Base-by-base conservation (phyloP, 108 stramenopile species). In the Epithemia pelagica region DNA sequence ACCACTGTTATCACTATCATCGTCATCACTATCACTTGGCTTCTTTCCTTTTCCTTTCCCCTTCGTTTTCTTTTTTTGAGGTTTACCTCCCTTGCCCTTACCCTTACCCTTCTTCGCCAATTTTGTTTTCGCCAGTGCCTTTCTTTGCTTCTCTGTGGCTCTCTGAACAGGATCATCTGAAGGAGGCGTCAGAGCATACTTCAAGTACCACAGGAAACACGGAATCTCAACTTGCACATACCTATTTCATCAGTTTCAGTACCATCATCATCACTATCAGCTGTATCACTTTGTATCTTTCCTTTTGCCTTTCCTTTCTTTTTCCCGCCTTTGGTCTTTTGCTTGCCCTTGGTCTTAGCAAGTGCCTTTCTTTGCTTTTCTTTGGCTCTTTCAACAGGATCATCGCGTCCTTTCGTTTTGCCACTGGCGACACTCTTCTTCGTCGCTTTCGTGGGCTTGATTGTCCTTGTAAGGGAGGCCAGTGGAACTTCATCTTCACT, bases 341-440 rank as follows among this genome's bases (percentile, higher is more conserved):
- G 80, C 82, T 74, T 68, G 57, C 75, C 68, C 71, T 76, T 80
- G 31, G 32, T 57, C 51, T 57, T 51, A 24, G 74, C 70, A 32
- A 76, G 24, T 15, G 74, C 82, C 71, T 84, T 74, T 26, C 59
- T 62, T 59, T 87, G 84, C 51, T 79, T 89, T 54, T 64, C 64
- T 37, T 64, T 71, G 32, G 84, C 84, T 32, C 76, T 23, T 7
- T 53, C 52, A 58, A 55, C 23, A 2, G 52, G 23, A 52, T 31
- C 54, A 30, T 68, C 58, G 19, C 20, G 15, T 10, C 23, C 20
- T 46, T 54, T 33, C 67, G 27, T 10, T 26, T 69, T 21, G 58
- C 15, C 10, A 10, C 10, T 46, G 37, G 10, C 37, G 37, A 15
- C 37, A 18, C 22, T 53, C 28, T 71, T 72, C 71, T 32, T 59